phyloP scores from a whole-genome alignment of 352 stramenopile species.

The Thraustotheca clavata region DNA sequence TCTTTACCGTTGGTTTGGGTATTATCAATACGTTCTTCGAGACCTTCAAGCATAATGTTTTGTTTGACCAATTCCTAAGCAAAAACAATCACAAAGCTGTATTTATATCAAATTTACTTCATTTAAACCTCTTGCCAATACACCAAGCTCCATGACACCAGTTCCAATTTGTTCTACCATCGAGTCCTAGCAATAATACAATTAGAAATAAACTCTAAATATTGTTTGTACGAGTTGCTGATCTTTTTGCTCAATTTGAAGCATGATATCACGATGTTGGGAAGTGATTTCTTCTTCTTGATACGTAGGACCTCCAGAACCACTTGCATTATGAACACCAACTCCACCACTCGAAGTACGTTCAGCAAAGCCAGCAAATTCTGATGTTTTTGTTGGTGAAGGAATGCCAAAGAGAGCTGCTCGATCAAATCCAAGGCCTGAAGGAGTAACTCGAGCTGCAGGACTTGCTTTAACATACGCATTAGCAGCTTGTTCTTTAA shows the following conservation, averaged over 20 bases:
- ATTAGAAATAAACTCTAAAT: background rate
- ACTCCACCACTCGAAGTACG: conserved; percentile 26
- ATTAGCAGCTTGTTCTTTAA: conserved; percentile 66
- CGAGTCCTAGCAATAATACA: conserved; percentile 38
- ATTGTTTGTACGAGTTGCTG: conserved; percentile 62
- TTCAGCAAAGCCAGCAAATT: background rate
- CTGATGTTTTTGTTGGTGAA: background rate
- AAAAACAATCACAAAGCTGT: background rate
- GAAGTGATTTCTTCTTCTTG: conserved; percentile 47
- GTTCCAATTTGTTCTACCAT: conserved; percentile 81
- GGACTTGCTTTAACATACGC: conserved; percentile 27
- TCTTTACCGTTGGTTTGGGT: conserved; percentile 58
- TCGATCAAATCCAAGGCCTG: conserved; percentile 2
- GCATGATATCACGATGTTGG: conserved; percentile 54
- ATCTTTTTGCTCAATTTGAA: conserved; percentile 75
- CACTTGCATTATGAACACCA: background rate
- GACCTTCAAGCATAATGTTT: conserved; percentile 79
- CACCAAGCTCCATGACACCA: conserved; percentile 66
- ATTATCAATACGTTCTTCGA: conserved; percentile 72
- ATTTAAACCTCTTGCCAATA: conserved; percentile 66
- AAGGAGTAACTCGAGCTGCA: conserved; percentile 28
- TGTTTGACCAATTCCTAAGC: conserved; percentile 62
- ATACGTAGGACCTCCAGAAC: background rate
- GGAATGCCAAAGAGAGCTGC: conserved; percentile 15
- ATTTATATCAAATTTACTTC: conserved; percentile 23